Percentiles rank a stretch among this genome's conserved stretches.
Evolutionary conservation across 108 stramenopile genomes (phyloP).

Genomic region (Pseudonitzschia delicatissima): DNA sequence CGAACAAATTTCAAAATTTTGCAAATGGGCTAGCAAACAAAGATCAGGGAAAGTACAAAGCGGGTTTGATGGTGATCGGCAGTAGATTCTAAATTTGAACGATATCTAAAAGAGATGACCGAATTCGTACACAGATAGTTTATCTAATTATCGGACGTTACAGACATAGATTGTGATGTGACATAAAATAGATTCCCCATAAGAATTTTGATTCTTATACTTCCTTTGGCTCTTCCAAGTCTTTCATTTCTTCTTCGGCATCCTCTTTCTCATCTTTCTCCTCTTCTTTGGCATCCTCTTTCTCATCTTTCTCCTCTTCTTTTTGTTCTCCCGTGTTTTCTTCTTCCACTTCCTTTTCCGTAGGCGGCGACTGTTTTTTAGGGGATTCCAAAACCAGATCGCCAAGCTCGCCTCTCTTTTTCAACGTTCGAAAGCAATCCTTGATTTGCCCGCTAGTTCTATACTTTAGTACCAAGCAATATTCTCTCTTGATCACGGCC

Average conservation of each 20-base stretch:
- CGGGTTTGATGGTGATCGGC: too few relatives aligned
- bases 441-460: constrained; percentile 67
- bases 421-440: constrained; percentile 67
- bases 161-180: too few relatives aligned
- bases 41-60: constrained; percentile 50
- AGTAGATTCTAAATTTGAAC: too few relatives aligned
- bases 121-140: too few relatives aligned
- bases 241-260: neutral
- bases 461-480: constrained; percentile 43
- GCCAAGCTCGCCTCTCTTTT: constrained; percentile 28
- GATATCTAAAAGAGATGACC: too few relatives aligned
- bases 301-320: neutral
- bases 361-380: neutral
- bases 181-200: neutral
- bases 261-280: neutral
- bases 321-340: neutral
- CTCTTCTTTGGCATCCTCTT: neutral
- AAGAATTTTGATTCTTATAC: neutral
- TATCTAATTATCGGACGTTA: too few relatives aligned
- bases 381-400: neutral
- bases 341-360: too few relatives aligned
- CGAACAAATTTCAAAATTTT: constrained; percentile 56
- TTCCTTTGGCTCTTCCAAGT: neutral
- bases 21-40: constrained; percentile 72
- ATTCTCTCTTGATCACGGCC: constrained; percentile 58